A percentile compares a stretch with the other conserved stretches of the same genome.
Conservation (phyloP, 305 asterid species). For the Solanum aculeatissimum region DNA sequence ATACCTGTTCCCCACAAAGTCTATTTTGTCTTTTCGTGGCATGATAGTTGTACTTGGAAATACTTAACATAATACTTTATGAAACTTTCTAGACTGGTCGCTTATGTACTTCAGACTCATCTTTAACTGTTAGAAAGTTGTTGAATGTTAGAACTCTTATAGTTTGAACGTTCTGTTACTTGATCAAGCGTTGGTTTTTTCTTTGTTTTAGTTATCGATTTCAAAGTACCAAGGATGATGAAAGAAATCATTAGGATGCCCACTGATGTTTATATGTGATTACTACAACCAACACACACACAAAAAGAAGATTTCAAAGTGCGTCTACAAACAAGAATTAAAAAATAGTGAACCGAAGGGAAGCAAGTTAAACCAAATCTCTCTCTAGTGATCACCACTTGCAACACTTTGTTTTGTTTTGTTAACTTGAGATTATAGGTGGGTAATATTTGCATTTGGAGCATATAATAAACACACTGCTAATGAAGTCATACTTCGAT, state of each 20-base stretch:
- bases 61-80: not conserved
- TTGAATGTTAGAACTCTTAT: not conserved
- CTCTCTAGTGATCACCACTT: not conserved
- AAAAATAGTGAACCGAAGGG: not conserved
- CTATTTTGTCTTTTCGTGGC: not conserved
- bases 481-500: no score
- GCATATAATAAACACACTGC: no score
- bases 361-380: not conserved
- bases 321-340: not conserved
- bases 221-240: not conserved
- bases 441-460: no score
- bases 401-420: not conserved
- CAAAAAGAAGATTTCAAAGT: no score
- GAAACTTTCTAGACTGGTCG: not conserved
- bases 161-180: not conserved
- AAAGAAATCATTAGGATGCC: no score
- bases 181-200: not conserved
- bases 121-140: not conserved
- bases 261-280: no score
- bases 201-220: not conserved
- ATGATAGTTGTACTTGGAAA: no score
- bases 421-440: no score
- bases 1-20: not conserved
- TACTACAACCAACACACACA: no score
- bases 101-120: not conserved